Conservation (phyloP, 768 basidiomycete species). For the Dioszegia hungarica region DNA sequence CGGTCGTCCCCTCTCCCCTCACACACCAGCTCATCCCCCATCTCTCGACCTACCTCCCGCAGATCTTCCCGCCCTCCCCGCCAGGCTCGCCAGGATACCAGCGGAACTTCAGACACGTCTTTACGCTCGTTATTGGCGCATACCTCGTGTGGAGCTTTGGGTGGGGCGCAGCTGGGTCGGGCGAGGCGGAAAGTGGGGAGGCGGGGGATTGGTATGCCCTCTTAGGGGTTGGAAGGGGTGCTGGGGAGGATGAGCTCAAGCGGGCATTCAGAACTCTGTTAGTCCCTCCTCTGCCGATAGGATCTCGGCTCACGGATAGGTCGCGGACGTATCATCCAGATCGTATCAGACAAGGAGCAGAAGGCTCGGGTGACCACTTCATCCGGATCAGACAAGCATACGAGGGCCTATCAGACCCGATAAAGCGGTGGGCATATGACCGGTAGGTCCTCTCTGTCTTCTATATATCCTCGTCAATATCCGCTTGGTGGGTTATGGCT, state of each 20-base stretch:
- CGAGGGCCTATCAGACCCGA: conserved; percentile 31
- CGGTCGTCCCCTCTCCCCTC: conserved; percentile 25
- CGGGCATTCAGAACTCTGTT: conserved; percentile 34
- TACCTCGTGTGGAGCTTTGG: conserved; percentile 26
- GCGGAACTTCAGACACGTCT: conserved; percentile 23
- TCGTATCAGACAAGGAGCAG: conserved; percentile 21
- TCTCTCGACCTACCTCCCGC: conserved; percentile 20
- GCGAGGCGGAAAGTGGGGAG: not conserved
- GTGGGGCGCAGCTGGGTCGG: not conserved
- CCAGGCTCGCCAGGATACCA: conserved; percentile 15
- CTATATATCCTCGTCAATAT: not conserved
- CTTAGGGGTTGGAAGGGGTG: conserved; percentile 22
- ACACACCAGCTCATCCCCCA: conserved; percentile 24
- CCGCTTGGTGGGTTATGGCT: not conserved
- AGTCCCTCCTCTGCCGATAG: conserved; percentile 2
- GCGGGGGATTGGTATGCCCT: conserved; percentile 36
- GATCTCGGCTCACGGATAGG: conserved; percentile 7
- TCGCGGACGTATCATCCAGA: conserved; percentile 38
- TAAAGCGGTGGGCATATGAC: conserved; percentile 40
- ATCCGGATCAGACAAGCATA: conserved; percentile 37
- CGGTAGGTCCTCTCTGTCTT: conserved; percentile 15
- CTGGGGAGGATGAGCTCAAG: conserved; percentile 31
- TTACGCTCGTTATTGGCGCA: conserved; percentile 17
- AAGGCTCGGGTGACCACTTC: conserved; percentile 22
- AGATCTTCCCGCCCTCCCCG: conserved; percentile 24